Evolutionary conservation across 2,329 filamentous ascomycete genomes (phyloP), one percentile per base, ranked within the genome.

Genomic region (Alternaria brassicicola): DNA sequence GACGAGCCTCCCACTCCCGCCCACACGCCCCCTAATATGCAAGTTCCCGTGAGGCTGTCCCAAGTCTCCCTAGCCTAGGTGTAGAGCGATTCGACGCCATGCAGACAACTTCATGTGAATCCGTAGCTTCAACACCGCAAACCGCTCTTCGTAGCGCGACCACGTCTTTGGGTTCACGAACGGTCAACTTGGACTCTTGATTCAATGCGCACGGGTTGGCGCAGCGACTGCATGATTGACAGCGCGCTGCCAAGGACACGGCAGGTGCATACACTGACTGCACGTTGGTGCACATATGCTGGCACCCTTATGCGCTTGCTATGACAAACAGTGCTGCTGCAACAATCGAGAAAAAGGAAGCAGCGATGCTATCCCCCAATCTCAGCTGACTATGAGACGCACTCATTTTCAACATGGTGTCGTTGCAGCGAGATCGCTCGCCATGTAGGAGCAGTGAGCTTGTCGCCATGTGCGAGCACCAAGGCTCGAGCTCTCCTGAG

Each of bases 381-480:
- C 23, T 45, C 45, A 57, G 31, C 31, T 50, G 26, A 30, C 26
- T 21, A 25, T 58, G 31, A 35, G 23, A 45, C 49, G 38, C 25
- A 38, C 26, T 51, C 38, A 15, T 21, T 15, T 35, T 38, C 38
- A 43, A 28, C 13, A 63, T 63, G 50, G 55, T 58, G 61, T 59
- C 58, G 61, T 61, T 45, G 55, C 58, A 61, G 33, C 35, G 54
- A 52, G 43, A 35, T 64, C 59, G 66, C 62, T 68, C 64, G 66
- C 62, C 66, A 67, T 68, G 59, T 53, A 52, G 28, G 57, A 57
- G 62, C 62, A 59, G 62, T 67, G 64, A 68, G 41, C 53, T 38
- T 61, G 59, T 49, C 43, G 46, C 62, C 49, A 57, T 61, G 66
- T 65, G 49, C 55, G 61, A 65, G 62, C 65, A 66, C 41, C 59